These are phyloP conservation scores for Leccinum fallax DNA, from an alignment of 1,284 basidiomycete genomes.

Conservation along the genomic window DNA sequence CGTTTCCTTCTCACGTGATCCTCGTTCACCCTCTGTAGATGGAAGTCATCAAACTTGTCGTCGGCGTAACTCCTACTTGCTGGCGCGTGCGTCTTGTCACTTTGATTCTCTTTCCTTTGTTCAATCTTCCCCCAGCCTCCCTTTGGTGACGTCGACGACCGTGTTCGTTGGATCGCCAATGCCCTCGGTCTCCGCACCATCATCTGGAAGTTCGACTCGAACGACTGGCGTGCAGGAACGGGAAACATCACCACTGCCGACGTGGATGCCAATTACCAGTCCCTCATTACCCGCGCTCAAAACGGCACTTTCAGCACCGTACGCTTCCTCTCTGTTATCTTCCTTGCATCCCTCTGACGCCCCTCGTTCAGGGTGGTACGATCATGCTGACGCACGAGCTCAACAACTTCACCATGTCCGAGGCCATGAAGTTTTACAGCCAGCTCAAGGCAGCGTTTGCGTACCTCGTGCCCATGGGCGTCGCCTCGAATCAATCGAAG, in stretches of 20 bases:
- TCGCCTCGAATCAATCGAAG: conserved; percentile 47
- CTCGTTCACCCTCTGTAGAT: conserved; percentile 37
- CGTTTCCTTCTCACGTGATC: too few relatives aligned
- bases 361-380: conserved; percentile 39
- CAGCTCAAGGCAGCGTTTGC: conserved; percentile 46
- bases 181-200: conserved; percentile 63
- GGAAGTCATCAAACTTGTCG: conserved; percentile 51
- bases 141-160: conserved; percentile 66
- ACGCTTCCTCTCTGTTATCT: conserved; percentile 2
- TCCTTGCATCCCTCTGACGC: background rate
- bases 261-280: conserved; percentile 47
- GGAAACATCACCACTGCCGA: conserved; percentile 44
- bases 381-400: conserved; percentile 54
- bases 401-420: conserved; percentile 52
- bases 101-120: background rate
- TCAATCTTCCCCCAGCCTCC: conserved; percentile 48
- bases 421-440: conserved; percentile 46
- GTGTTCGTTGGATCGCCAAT: conserved; percentile 66
- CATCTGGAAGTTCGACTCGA: conserved; percentile 70
- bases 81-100: conserved; percentile 52
- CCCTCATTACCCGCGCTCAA: conserved; percentile 39
- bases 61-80: conserved; percentile 68
- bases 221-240: conserved; percentile 64
- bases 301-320: conserved; percentile 46
- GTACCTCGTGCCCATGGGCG: conserved; percentile 51